These are phyloP conservation scores for Arachis hypogaea DNA, from an alignment of 306 rosid genomes.

Conservation along the genomic window DNA sequence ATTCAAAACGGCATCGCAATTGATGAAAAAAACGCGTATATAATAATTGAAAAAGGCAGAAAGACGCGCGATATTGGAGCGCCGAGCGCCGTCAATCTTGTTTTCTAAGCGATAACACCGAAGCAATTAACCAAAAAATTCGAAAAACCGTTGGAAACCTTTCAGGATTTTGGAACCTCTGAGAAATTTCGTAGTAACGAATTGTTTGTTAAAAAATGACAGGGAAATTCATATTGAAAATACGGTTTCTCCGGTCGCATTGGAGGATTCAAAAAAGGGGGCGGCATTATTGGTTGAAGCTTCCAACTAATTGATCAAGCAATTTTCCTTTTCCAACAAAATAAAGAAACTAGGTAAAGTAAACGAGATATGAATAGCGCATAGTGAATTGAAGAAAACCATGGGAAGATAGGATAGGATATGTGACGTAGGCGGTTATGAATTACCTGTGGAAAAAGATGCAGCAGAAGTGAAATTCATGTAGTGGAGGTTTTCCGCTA, in stretches of 20 bases:
- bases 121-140: background rate
- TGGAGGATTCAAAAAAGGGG: background rate
- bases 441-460: constrained; percentile 28
- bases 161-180: background rate
- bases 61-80: constrained; percentile 34
- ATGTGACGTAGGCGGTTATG: background rate
- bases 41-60: background rate
- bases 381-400: background rate
- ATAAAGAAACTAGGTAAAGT: too few relatives aligned
- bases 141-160: background rate
- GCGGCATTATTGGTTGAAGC: background rate
- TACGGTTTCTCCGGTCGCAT: background rate
- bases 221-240: background rate
- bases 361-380: background rate
- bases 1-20: constrained; percentile 1
- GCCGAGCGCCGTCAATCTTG: constrained; percentile 49
- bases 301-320: background rate
- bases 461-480: constrained; percentile 19
- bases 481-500: constrained; percentile 19
- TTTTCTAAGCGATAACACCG: constrained; percentile 30
- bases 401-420: too few relatives aligned
- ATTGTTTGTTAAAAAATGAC: background rate
- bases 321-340: background rate
- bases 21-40: constrained; percentile 21
- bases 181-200: background rate